Evolutionary conservation across 306 rosid genomes (phyloP).

Genomic region (Lathyrus tuberosus): DNA sequence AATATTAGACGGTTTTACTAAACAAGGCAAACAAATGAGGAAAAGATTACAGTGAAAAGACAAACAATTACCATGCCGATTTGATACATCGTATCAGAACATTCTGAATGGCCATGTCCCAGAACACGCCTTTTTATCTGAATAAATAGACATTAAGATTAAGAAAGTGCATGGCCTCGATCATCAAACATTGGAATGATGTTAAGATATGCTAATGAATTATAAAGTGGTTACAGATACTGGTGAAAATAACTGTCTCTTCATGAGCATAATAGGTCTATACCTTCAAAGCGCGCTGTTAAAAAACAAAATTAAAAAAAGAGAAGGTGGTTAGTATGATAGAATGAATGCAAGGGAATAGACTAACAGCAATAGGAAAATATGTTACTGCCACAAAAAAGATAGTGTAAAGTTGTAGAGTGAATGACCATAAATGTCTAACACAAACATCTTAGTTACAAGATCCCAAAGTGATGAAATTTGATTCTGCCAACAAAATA

Average conservation of each 20-base stretch:
- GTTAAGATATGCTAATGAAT: conserved; percentile 22
- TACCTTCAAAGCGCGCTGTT: conserved; percentile 91
- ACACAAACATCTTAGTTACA: conserved; percentile 3
- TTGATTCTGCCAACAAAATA: conserved; percentile 7
- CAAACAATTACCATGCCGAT: conserved; percentile 73
- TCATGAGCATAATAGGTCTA: conserved; percentile 29
- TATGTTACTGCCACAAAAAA: conserved; percentile 14
- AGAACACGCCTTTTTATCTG: conserved; percentile 84
- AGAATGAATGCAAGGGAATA: conserved; percentile 10
- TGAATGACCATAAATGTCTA: conserved; percentile 21
- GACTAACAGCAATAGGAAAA: conserved; percentile 32
- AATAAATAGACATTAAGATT: conserved; percentile 35
- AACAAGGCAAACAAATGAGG: conserved; percentile 14
- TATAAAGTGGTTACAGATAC: conserved; percentile 22
- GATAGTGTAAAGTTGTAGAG: conserved; percentile 3
- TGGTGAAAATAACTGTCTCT: conserved; percentile 16
- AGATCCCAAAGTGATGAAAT: conserved; percentile 21
- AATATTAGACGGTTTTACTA: conserved; percentile 8
- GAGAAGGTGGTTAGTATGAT: conserved; percentile 38
- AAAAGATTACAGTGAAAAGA: conserved; percentile 24
- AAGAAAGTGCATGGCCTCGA: conserved; percentile 27
- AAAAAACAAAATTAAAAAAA: conserved; percentile 39
- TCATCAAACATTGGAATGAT: conserved; percentile 10
- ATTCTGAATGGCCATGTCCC: conserved; percentile 75
- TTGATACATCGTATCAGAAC: conserved; percentile 88